Conservation (phyloP, 805 yeast genomes). For the Kodamaea hsintzibuensis region DNA sequence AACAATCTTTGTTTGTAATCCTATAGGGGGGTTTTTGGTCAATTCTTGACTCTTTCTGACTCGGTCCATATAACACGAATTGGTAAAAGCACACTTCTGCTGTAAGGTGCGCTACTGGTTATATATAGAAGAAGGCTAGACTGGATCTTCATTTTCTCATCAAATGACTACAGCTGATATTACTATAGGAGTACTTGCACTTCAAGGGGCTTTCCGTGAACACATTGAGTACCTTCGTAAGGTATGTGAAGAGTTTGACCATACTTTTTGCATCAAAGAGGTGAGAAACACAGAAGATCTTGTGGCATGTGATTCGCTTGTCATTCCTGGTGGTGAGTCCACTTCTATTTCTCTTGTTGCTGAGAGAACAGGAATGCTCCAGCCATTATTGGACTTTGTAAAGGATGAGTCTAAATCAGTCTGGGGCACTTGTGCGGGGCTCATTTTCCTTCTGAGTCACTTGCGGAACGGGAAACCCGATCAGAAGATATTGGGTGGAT, state of each 20-base stretch:
- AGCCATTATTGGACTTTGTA: slow-evolving; percentile 54
- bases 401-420: slow-evolving; percentile 50
- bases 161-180: slow-evolving; percentile 1
- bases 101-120: neutral
- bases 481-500: slow-evolving; percentile 61
- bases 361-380: slow-evolving; percentile 58
- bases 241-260: slow-evolving; percentile 28
- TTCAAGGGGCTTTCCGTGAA: slow-evolving; percentile 79
- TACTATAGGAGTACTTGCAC: slow-evolving; percentile 67
- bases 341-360: slow-evolving; percentile 72
- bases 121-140: neutral
- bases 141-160: neutral
- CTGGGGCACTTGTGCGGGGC: slow-evolving; percentile 90
- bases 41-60: neutral
- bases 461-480: slow-evolving; percentile 53
- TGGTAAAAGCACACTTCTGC: neutral
- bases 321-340: slow-evolving; percentile 75
- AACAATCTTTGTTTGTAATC: too few relatives aligned
- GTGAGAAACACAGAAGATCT: slow-evolving; percentile 58
- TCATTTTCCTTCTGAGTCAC: slow-evolving; percentile 61
- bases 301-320: slow-evolving; percentile 52
- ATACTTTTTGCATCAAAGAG: slow-evolving; percentile 19
- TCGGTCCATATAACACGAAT: neutral
- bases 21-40: neutral
- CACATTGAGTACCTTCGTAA: slow-evolving; percentile 54